phyloP scores from a whole-genome alignment of 805 yeast genomes.

The Cyberlindnera nakhonratchasimensis region DNA sequence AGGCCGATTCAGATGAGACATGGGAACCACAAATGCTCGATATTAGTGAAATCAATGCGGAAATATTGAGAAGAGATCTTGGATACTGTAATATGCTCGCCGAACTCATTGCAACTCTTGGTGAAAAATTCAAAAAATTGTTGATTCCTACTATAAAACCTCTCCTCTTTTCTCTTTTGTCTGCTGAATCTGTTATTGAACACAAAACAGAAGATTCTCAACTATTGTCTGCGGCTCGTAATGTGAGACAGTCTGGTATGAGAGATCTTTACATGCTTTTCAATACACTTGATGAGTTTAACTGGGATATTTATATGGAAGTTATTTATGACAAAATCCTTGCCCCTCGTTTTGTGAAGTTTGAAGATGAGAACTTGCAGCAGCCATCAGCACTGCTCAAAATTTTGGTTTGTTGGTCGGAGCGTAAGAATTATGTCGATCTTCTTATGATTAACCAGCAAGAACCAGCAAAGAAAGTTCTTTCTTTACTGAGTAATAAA shows the following conservation, averaged over 20 bases:
- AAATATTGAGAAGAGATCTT: slow-evolving; percentile 44
- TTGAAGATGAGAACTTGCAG: slow-evolving; percentile 76
- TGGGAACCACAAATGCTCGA: slow-evolving; percentile 14
- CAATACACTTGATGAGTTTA: slow-evolving; percentile 45
- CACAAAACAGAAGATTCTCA: slow-evolving; percentile 18
- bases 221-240: slow-evolving; percentile 40
- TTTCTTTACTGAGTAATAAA: slow-evolving; percentile 48
- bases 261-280: slow-evolving; percentile 60
- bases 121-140: slow-evolving; percentile 49
- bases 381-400: slow-evolving; percentile 77
- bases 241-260: slow-evolving; percentile 64
- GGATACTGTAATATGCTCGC: slow-evolving; percentile 65
- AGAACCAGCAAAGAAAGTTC: slow-evolving; percentile 51
- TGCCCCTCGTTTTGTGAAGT: slow-evolving; percentile 59
- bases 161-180: slow-evolving; percentile 40
- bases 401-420: slow-evolving; percentile 58
- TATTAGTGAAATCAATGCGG: slow-evolving; percentile 28
- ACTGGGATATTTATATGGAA: slow-evolving; percentile 55
- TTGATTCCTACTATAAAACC: slow-evolving; percentile 35
- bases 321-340: slow-evolving; percentile 53
- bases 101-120: slow-evolving; percentile 56
- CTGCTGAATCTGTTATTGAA: slow-evolving; percentile 45
- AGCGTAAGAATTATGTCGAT: slow-evolving; percentile 40
- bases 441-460: slow-evolving; percentile 55
- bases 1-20: slow-evolving; percentile 21